These are phyloP conservation scores for Arthrobotrys musiformis DNA, from an alignment of 2,329 filamentous ascomycete species.

Conservation along the genomic window DNA sequence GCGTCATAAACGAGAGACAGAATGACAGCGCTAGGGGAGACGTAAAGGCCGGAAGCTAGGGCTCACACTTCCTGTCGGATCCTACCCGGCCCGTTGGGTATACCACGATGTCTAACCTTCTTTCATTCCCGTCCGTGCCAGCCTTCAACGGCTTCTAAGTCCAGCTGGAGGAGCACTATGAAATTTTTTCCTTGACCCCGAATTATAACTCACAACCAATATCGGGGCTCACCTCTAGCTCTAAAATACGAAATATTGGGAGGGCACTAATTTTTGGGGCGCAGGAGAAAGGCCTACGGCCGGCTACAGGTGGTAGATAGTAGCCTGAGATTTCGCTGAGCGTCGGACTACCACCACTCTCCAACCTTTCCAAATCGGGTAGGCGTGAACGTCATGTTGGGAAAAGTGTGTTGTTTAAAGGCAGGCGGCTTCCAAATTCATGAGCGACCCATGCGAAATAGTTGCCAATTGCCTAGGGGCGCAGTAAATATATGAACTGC, in stretches of 20 bases:
- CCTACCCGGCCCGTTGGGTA: slow-evolving; percentile 2
- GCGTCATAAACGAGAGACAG: background rate
- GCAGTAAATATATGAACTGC: slow-evolving; percentile 27
- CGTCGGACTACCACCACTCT: too few relatives aligned
- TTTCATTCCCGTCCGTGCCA: background rate
- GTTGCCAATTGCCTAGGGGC: slow-evolving; percentile 44
- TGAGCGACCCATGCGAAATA: slow-evolving; percentile 11
- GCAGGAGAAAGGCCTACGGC: background rate
- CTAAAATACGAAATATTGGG: too few relatives aligned
- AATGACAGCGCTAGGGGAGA: background rate
- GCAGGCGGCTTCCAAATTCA: background rate
- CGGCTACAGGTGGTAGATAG: slow-evolving; percentile 12
- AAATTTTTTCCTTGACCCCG: slow-evolving; percentile 24
- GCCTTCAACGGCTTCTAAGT: slow-evolving; percentile 2
- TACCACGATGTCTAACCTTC: slow-evolving; percentile 19
- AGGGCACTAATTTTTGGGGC: too few relatives aligned
- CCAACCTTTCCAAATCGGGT: slow-evolving; percentile 30
- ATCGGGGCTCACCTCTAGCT: too few relatives aligned
- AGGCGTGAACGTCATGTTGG: slow-evolving; percentile 49
- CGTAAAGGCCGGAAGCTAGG: background rate
- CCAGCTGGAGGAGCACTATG: slow-evolving; percentile 29
- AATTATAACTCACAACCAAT: slow-evolving; percentile 1
- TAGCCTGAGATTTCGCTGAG: background rate
- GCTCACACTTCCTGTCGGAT: background rate
- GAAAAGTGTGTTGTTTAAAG: slow-evolving; percentile 46